phyloP scores from a whole-genome alignment of 768 basidiomycete genomes.

The Collybia nuda region DNA sequence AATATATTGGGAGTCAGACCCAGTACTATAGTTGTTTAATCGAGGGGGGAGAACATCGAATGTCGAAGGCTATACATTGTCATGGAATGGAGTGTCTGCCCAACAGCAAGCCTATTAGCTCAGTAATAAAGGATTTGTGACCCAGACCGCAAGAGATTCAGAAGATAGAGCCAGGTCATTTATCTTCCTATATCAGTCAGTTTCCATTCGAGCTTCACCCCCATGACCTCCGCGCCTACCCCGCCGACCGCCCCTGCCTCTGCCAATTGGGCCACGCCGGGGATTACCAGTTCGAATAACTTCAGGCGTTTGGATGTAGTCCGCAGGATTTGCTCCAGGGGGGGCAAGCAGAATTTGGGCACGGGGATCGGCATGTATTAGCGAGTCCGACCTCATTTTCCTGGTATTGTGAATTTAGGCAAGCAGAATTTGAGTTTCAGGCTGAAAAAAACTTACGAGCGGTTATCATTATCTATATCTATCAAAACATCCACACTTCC shows the following conservation, averaged over 20 bases:
- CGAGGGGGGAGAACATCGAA: too few relatives aligned
- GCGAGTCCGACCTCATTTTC: conserved; percentile 84
- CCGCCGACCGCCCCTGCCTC: conserved; percentile 36
- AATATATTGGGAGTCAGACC: too few relatives aligned
- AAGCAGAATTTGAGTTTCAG: not conserved
- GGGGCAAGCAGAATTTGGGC: conserved; percentile 69
- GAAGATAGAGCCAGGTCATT: too few relatives aligned
- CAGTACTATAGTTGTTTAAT: too few relatives aligned
- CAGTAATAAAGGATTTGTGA: too few relatives aligned
- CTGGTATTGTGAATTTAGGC: conserved; percentile 33
- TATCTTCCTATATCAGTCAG: conserved; percentile 36
- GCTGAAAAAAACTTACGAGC: conserved; percentile 51
- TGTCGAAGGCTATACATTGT: too few relatives aligned
- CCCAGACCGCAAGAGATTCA: too few relatives aligned
- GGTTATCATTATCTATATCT: conserved; percentile 40
- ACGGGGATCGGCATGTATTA: conserved; percentile 61
- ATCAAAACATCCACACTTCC: conserved; percentile 63
- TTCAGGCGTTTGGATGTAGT: conserved; percentile 38
- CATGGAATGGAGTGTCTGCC: too few relatives aligned
- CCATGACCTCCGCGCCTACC: conserved; percentile 37
- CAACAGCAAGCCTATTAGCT: too few relatives aligned
- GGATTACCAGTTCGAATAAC: conserved; percentile 24
- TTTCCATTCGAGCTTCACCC: conserved; percentile 47
- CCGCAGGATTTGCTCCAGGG: conserved; percentile 59
- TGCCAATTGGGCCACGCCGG: conserved; percentile 34